Evolutionary conservation across 2,329 filamentous ascomycete genomes (phyloP).

Genomic region (Aspergillus latus): DNA sequence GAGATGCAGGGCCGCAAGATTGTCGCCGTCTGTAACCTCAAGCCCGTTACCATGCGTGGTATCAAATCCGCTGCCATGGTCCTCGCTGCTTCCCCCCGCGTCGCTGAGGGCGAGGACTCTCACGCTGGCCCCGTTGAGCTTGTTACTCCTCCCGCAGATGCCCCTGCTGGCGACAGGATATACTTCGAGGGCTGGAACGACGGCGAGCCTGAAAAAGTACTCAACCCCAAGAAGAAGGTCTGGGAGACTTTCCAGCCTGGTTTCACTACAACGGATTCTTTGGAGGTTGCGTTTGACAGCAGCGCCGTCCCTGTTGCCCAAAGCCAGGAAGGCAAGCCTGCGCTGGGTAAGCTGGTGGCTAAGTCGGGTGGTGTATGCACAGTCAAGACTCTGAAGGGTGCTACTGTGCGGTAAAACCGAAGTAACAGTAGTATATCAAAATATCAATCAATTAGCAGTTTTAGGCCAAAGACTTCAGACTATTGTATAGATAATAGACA

Average conservation of each 20-base stretch:
- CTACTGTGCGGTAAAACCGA: constrained; percentile 69
- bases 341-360: constrained; percentile 67
- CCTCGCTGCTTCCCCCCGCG: constrained; percentile 84
- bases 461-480: not conserved
- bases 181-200: constrained; percentile 87
- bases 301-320: constrained; percentile 72
- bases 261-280: constrained; percentile 79
- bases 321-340: constrained; percentile 59
- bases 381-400: constrained; percentile 76
- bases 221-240: constrained; percentile 99
- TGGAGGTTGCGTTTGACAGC: constrained; percentile 86
- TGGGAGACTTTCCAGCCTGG: constrained; percentile 97
- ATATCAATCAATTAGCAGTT: constrained; percentile 11
- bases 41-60: constrained; percentile 98
- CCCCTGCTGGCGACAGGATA: constrained; percentile 80
- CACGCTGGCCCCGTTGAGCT: constrained; percentile 92
- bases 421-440: not conserved
- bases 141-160: constrained; percentile 76
- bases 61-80: constrained; percentile 85
- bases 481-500: not conserved
- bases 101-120: constrained; percentile 78
- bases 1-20: constrained; percentile 98
- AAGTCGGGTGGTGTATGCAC: constrained; percentile 77
- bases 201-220: constrained; percentile 84
- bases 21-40: constrained; percentile 93